Conservation (phyloP, 129 eudicot species). For the Pseudognaphalium luteoalbum region DNA sequence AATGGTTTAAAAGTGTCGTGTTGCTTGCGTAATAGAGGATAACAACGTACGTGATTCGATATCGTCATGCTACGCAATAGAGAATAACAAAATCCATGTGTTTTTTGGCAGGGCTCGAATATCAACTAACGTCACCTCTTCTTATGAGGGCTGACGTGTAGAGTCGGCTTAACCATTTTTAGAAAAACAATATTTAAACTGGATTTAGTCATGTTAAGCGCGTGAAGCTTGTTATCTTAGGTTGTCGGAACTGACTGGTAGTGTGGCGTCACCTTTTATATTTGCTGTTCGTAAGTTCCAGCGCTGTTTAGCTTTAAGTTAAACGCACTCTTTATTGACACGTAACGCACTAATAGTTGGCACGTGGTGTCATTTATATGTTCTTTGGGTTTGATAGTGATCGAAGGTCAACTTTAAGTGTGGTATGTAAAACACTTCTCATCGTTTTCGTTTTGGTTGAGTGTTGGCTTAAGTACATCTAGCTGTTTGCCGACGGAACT, state of each 20-base stretch:
- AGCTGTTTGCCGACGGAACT: background rate
- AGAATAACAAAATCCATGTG: conserved; percentile 1
- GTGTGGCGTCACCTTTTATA: background rate
- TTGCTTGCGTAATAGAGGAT: background rate
- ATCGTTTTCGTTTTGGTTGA: too few relatives aligned
- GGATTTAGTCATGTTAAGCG: conserved; percentile 13
- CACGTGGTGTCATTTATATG: too few relatives aligned
- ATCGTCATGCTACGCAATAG: background rate
- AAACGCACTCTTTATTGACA: background rate
- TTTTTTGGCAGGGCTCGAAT: background rate
- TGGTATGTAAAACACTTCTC: too few relatives aligned
- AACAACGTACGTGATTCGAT: background rate
- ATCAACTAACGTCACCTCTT: background rate
- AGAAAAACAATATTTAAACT: background rate
- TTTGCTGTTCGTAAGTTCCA: background rate
- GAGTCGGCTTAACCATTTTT: background rate
- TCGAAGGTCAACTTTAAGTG: too few relatives aligned
- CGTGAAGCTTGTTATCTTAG: conserved; percentile 2
- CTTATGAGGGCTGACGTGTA: background rate
- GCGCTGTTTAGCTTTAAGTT: background rate
- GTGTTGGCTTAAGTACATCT: too few relatives aligned
- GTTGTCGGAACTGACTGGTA: conserved; percentile 2
- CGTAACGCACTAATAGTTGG: background rate
- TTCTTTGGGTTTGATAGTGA: too few relatives aligned
- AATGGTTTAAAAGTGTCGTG: background rate